Evolutionary conservation across 2,329 filamentous ascomycete species (phyloP), one percentile per base, ranked within the genome.

Genomic region (Nakataea oryzae): DNA sequence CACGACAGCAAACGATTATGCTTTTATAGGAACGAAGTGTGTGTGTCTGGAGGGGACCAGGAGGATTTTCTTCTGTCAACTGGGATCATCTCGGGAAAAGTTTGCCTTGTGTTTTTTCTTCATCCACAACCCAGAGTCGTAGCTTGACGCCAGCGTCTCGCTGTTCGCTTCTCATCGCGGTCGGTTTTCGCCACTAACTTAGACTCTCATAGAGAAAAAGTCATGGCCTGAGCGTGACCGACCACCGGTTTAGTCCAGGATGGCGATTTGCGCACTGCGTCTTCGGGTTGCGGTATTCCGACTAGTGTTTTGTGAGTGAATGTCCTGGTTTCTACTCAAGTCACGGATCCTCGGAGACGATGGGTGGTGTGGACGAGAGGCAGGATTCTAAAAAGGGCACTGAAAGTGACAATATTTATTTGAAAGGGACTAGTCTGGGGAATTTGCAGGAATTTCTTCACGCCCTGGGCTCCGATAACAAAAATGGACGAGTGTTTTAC

Each of bases 401-500:
- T 47, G 34, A 47, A 47, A 47, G 34, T 47, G 14, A 17, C 21
- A 47, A 21, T 21, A 5, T 47, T n/a, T 32, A 8, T 47, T 47
- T 47, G 14, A 17, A 47, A 1, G 34, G 34, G 34, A 11, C 34
- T n/a, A 47, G 13, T 47, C 34, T 47, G 14, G 34, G 14, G 34
- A 17, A 7, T 47, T 32, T 7, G n/a, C n/a, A n/a, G n/a, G n/a
- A n/a, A n/a, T n/a, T n/a, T n/a, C n/a, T n/a, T n/a, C n/a, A n/a
- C n/a, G n/a, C n/a, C n/a, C n/a, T n/a, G n/a, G n/a, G n/a, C 34
- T 47, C 34, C 34, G 14, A 47, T 17, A 1, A 41, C n/a, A 4
- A 41, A 41, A 24, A 14, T 9, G 27, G 32, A 17, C 2, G 17
- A 21, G 29, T 13, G 11, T 17, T 58, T 67, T 86, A 95, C 73